Base-by-base conservation (phyloP, 768 basidiomycete genomes). In the Auriscalpium microsporum region DNA sequence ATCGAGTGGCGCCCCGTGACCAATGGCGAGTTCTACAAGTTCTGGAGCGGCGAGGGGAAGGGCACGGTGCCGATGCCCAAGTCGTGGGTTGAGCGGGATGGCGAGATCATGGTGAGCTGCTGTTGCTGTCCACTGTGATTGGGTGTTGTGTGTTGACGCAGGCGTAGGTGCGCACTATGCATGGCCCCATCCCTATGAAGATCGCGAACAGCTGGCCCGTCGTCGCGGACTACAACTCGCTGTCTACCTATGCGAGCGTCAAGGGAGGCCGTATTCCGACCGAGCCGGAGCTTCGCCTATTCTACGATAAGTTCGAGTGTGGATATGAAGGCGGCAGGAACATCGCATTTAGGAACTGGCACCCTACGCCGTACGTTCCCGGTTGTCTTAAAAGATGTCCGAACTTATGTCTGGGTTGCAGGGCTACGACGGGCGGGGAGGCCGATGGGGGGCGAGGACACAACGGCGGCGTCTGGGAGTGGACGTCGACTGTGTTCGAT, bases 391-490 rank as follows among this genome's bases (percentile, higher is more conserved):
- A 45, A 21, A 14, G 19, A 36, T 13, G 37, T 48, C 45, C 58
- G 56, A 50, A 57, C 23, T 47, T 50, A 8, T 45, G 40, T 23
- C 23, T 19, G 14, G n/a, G 14, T 10, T 47, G 10, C 49, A 89
- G 87, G 34, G 81, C 87, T 19, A 90, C 89, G 45, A 81, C 81
- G 2, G 89, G 87, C 37, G 69, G 75, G 57, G 72, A 72, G 56
- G 72, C 68, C 50, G 63, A 66, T 55, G 75, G 69, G 19, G 81
- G 82, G 3, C 79, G 73, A 67, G 87, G 90, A 10, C 81, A 83
- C 58, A 97, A 99, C 61, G 96, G 96, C 8, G 96, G 96, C 6
- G 87, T 96, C 14, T 99, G 95, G 94, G 94, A 97, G 73, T 98
- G 94, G 94, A 96, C 95, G 0, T 87, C 86, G 17, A 94, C 93